Conservation (phyloP, 352 stramenopile species). For the Globisporangium camurandrum region DNA sequence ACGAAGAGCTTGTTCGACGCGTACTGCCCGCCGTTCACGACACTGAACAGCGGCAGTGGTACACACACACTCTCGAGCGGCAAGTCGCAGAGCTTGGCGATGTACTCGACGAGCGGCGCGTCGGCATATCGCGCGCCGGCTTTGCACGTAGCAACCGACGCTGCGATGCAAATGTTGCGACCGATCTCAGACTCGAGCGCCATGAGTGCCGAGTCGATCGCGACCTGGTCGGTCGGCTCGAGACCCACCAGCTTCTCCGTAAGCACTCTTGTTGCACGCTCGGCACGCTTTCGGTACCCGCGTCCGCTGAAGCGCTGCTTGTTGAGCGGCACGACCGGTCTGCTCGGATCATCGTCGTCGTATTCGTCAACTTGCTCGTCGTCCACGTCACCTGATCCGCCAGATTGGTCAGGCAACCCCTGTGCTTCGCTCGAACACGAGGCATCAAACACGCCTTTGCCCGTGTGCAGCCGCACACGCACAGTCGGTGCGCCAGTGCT, state of each 20-base stretch:
- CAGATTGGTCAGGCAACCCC: conserved; percentile 30
- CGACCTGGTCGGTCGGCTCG: conserved; percentile 39
- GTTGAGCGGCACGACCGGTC: conserved; percentile 14
- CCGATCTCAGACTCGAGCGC: conserved; percentile 36
- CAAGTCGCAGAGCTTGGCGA: conserved; percentile 39
- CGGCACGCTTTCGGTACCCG: conserved; percentile 30
- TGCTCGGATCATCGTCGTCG: too few relatives aligned
- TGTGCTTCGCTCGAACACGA: conserved; percentile 27
- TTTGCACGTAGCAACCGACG: conserved; percentile 53
- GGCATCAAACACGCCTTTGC: conserved; percentile 56
- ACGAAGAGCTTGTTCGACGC: conserved; percentile 64
- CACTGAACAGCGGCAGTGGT: conserved; percentile 67
- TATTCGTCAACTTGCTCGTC: conserved; percentile 8
- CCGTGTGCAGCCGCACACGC: conserved; percentile 54
- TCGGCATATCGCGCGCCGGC: conserved; percentile 58
- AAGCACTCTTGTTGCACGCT: conserved; percentile 24
- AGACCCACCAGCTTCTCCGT: conserved; percentile 30
- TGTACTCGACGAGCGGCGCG: conserved; percentile 40
- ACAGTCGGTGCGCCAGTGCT: conserved; percentile 27
- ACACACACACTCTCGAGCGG: conserved; percentile 35
- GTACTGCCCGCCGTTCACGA: conserved; percentile 56
- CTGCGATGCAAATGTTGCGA: conserved; percentile 46
- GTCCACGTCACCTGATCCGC: conserved; percentile 9
- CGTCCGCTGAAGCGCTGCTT: conserved; percentile 35
- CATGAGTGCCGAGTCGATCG: conserved; percentile 30